Evolutionary conservation across 139 green algal genomes (phyloP), one percentile per base, ranked within the genome.

Genomic region (Desmodesmus armatus): DNA sequence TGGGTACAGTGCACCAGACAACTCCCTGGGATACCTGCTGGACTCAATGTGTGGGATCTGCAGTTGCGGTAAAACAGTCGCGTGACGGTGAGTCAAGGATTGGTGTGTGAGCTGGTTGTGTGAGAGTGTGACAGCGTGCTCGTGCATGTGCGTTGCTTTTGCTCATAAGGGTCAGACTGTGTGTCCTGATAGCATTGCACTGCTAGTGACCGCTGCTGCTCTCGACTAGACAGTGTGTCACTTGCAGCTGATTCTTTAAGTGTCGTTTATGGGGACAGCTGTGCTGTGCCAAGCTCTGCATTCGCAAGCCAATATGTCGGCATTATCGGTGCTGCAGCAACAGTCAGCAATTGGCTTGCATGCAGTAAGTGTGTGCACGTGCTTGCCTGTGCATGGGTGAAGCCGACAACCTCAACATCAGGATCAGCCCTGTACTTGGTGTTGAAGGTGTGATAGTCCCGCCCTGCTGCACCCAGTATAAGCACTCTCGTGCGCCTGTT

Each of bases 361-460:
- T n/a, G n/a, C n/a, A n/a, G n/a, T n/a, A n/a, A n/a, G n/a, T n/a
- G n/a, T n/a, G n/a, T n/a, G n/a, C n/a, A n/a, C n/a, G n/a, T n/a
- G n/a, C n/a, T n/a, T n/a, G n/a, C 85, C 85, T 91, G 89, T 27
- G 89, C 76, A n/a, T 88, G 87, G 3, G 89, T 92, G 78, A 92
- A 91, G 9, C 80, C 87, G 0, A 90, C 87, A 19, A 88, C 85
- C 37, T 69, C 29, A 4, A 40, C 39, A 25, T 29, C 43, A 15
- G 4, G 7, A 23, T 60, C 86, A 6, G 79, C 29, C 4, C 86
- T 43, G 55, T 81, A 92, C 25, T 88, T 55, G 0, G 70, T 44
- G 62, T 92, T 90, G 55, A 91, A 89, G 33, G 88, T 79, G 72
- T 92, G 89, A 37, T 91, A 92, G 44, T 90, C 87, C 13, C 87